Percentiles rank a stretch among this genome's conserved stretches.
phyloP scores from a whole-genome alignment of 2,329 filamentous ascomycete species.

The Chaetomiaceae sp. region DNA sequence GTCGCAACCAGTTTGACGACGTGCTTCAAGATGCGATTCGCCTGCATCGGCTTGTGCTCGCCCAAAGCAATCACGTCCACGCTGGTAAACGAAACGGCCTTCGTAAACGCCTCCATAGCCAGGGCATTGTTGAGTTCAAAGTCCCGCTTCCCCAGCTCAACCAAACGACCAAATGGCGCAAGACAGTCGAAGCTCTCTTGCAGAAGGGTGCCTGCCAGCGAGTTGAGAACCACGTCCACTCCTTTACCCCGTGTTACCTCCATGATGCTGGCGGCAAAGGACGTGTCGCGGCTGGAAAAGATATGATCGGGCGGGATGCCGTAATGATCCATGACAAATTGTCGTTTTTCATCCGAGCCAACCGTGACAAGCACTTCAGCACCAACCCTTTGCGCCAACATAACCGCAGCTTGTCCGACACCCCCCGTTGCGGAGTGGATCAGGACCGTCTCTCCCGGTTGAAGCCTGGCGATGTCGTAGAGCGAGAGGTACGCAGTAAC shows the following conservation, averaged over 20 bases:
- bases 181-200: constrained; percentile 41
- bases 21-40: constrained; percentile 22
- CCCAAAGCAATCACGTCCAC: constrained; percentile 31
- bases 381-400: constrained; percentile 26
- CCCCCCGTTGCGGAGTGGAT: constrained; percentile 34
- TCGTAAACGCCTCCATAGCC: constrained; percentile 41
- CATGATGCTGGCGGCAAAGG: constrained; percentile 32
- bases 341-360: constrained; percentile 33
- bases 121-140: constrained; percentile 36
- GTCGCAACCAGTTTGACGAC: constrained; percentile 24
- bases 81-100: constrained; percentile 32
- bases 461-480: constrained; percentile 23
- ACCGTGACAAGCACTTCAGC: constrained; percentile 37
- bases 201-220: constrained; percentile 37
- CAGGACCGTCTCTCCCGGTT: constrained; percentile 24
- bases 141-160: constrained; percentile 20
- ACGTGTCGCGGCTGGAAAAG: constrained; percentile 31
- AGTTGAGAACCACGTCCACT: constrained; percentile 39
- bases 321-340: constrained; percentile 29
- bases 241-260: constrained; percentile 29
- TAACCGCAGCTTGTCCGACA: constrained; percentile 32
- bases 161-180: constrained; percentile 13
- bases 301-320: constrained; percentile 32
- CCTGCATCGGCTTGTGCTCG: constrained; percentile 17
- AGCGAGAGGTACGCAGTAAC: constrained; percentile 28